Evolutionary conservation across 2,329 filamentous ascomycete species (phyloP).

Genomic region (Myriangium duriaei): DNA sequence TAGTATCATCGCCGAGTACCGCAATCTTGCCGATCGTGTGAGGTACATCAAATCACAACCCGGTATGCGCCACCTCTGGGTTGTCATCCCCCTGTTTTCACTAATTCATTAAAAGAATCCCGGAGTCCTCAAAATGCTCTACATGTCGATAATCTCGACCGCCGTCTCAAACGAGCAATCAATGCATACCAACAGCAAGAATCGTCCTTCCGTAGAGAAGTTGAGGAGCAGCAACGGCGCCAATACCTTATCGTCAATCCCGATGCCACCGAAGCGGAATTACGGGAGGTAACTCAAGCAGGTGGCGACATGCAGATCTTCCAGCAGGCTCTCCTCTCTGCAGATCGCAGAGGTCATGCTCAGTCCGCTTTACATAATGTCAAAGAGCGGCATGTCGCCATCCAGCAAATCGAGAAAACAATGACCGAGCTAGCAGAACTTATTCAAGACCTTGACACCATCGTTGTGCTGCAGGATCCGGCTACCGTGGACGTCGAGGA

Average conservation of each 20-base stretch:
- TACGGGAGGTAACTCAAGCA: conserved; percentile 64
- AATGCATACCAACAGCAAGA: conserved; percentile 72
- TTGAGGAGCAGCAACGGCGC: conserved; percentile 71
- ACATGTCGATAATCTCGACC: conserved; percentile 71
- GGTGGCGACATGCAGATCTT: conserved; percentile 67
- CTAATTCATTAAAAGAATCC: conserved; percentile 42
- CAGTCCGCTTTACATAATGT: conserved; percentile 68
- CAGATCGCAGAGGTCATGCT: conserved; percentile 68
- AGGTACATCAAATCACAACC: conserved; percentile 68
- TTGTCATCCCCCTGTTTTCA: neutral
- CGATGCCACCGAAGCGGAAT: conserved; percentile 65
- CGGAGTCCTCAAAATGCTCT: conserved; percentile 59
- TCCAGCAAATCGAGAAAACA: conserved; percentile 84
- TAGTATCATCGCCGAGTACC: conserved; percentile 75
- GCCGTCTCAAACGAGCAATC: conserved; percentile 68
- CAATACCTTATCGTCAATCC: conserved; percentile 85
- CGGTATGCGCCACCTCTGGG: neutral
- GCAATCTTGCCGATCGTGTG: conserved; percentile 64
- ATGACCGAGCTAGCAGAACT: conserved; percentile 78
- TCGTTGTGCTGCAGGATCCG: conserved; percentile 77
- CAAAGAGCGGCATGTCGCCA: conserved; percentile 68
- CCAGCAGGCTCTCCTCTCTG: conserved; percentile 71
- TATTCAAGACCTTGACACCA: conserved; percentile 77
- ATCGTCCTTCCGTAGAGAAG: conserved; percentile 63
- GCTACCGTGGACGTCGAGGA: conserved; percentile 70